Percentiles rank a stretch among this genome's conserved stretches.
These are phyloP conservation scores for Cladosporium colombiae DNA, from an alignment of 2,329 filamentous ascomycete species.

Conservation along the genomic window DNA sequence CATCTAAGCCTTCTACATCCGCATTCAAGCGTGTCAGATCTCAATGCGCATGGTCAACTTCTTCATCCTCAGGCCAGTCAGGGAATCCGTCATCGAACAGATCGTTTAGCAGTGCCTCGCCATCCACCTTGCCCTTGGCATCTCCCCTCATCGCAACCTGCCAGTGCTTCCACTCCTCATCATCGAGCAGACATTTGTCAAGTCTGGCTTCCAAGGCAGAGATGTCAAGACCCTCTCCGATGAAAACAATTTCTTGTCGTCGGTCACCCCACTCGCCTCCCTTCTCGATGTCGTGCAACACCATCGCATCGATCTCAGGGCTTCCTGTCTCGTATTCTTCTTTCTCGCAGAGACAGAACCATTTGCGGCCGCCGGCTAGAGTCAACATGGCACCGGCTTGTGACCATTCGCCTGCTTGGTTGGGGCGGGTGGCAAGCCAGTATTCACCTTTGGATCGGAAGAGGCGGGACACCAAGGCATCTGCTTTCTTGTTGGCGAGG, in stretches of 20 bases:
- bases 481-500: constrained; percentile 57
- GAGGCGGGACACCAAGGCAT: constrained; percentile 56
- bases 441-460: constrained; percentile 66
- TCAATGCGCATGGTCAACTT: constrained; percentile 17
- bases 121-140: constrained; percentile 37
- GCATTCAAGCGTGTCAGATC: background rate
- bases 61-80: constrained; percentile 31
- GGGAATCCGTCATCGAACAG: constrained; percentile 38
- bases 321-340: constrained; percentile 55
- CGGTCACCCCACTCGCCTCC: constrained; percentile 64
- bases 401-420: constrained; percentile 61
- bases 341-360: constrained; percentile 59
- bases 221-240: constrained; percentile 64
- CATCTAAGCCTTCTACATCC: background rate
- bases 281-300: constrained; percentile 52
- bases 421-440: constrained; percentile 60
- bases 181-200: constrained; percentile 63
- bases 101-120: constrained; percentile 42
- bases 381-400: constrained; percentile 67
- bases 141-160: constrained; percentile 40
- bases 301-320: constrained; percentile 49
- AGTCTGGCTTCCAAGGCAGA: constrained; percentile 54
- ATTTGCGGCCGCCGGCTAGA: constrained; percentile 57
- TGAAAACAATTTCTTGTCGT: constrained; percentile 72
- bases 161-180: constrained; percentile 54